Base-by-base conservation (phyloP, 805 yeast genomes). In the Saccharomyces cerevisiae region DNA sequence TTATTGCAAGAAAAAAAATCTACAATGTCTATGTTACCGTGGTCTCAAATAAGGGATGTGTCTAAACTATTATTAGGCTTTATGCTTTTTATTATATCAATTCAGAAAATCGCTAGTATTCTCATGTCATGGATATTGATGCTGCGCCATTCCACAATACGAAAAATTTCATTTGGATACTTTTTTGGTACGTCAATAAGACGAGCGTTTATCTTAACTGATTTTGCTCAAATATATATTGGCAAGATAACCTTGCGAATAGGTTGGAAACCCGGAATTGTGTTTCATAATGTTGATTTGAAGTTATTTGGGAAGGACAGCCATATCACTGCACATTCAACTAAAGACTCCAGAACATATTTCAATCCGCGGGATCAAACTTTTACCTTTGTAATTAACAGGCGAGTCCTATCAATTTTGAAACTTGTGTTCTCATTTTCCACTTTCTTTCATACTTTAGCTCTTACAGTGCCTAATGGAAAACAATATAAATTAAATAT, bases 171-270 rank as follows among this genome's bases (percentile, higher is more conserved):
- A 21, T 57, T 59, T 41, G 57, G 60, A 10, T 53, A 51, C 24
- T 46, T 62, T 14, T 53, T 61, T 28, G 65, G 65, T 10, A 53
- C 57, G 13, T 58, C 64, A 17, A 50, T 64, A 22, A 55, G 59
- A 43, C 47, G 51, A 8, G 51, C 61, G 4, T 46, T 30, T 1
- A 24, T 64, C 14, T 31, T 56, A 9, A 56, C 63, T 2, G 43
- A 56, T 5, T 48, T 46, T 4, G 57, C 59, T 36, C 49, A 51
- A 17, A 14, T 65, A 29, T 49, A 43, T 13, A 56, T 65, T 3
- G 59, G 57, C 9, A 63, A 53, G 32, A 51, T 63, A 8, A 52
- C 55, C 14, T 47, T 65, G n/a, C 53, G 55, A 11, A 46, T 63
- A n/a, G 60, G 56, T 11, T 57, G 59, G 56, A 61, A 54, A 32